phyloP scores from a whole-genome alignment of 179 eudicot genomes.

The Vitellaria paradoxa region DNA sequence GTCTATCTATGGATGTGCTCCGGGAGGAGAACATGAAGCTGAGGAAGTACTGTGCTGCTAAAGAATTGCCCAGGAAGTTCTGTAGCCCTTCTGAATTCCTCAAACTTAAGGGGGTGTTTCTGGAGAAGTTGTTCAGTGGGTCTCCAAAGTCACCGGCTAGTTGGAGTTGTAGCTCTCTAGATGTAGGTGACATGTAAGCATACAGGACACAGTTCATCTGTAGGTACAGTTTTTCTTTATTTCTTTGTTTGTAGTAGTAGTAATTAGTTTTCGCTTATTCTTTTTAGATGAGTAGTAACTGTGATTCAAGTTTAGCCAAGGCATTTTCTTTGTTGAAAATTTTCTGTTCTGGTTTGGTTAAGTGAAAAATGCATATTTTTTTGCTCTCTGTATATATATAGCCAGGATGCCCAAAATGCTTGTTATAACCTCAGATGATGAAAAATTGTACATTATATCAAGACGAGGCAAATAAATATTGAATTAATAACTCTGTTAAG shows the following conservation, averaged over 20 bases:
- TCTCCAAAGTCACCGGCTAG: slow-evolving; percentile 18
- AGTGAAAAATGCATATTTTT: no score
- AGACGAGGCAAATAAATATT: background rate
- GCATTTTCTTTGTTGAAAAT: background rate
- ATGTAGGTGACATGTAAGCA: slow-evolving; percentile 10
- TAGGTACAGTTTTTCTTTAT: no score
- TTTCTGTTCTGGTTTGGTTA: no score
- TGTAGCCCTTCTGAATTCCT: slow-evolving; percentile 26
- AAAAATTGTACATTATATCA: background rate
- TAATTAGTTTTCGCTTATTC: no score
- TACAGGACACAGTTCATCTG: background rate
- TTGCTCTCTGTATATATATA: no score
- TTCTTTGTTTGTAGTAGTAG: background rate
- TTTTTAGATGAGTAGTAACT: no score
- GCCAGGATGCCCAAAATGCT: no score
- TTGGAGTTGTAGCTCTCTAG: slow-evolving; percentile 33
- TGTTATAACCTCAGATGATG: background rate
- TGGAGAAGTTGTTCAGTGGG: slow-evolving; percentile 43
- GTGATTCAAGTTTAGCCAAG: background rate
- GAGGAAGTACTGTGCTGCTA: slow-evolving; percentile 31
- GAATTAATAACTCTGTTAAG: no score
- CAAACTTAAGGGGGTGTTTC: slow-evolving; percentile 31
- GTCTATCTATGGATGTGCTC: slow-evolving; percentile 57
- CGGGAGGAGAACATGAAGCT: slow-evolving; percentile 67
- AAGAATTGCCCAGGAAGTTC: slow-evolving; percentile 38